A percentile compares a stretch with the other conserved stretches of the same genome.
Conservation (phyloP, 1,284 basidiomycete species). For the Hemileia vastatrix region DNA sequence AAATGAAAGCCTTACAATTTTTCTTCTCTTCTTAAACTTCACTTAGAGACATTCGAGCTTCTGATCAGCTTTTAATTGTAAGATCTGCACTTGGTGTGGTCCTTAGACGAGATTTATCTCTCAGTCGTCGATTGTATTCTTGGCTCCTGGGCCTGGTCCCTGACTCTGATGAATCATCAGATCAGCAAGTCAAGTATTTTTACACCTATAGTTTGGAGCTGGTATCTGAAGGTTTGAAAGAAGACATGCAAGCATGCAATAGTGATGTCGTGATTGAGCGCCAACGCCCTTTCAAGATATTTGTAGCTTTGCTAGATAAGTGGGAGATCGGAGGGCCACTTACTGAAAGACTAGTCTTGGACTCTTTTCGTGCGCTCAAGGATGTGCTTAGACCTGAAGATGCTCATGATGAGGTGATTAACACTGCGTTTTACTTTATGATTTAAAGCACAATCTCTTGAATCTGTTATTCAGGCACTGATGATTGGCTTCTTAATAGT, state of each 20-base stretch:
- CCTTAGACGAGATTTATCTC: constrained; percentile 77
- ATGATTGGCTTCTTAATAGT: constrained; percentile 51
- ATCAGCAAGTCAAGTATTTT: constrained; percentile 63
- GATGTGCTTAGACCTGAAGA: constrained; percentile 52
- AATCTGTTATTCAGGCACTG: too few relatives aligned
- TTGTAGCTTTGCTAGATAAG: constrained; percentile 87
- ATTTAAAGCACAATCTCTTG: background rate
- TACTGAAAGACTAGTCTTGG: constrained; percentile 66
- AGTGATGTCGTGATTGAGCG: constrained; percentile 51
- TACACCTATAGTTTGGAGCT: constrained; percentile 59
- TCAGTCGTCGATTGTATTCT: constrained; percentile 82
- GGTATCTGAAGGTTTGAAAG: constrained; percentile 55
- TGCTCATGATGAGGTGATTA: constrained; percentile 57
- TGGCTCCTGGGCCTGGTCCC: constrained; percentile 67
- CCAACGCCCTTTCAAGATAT: constrained; percentile 79
- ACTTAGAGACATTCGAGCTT: constrained; percentile 24
- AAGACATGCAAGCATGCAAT: constrained; percentile 15
- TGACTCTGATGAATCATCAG: constrained; percentile 58
- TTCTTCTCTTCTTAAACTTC: background rate
- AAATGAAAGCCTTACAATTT: background rate
- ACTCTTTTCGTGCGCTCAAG: constrained; percentile 64
- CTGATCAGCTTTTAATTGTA: constrained; percentile 34
- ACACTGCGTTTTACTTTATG: background rate
- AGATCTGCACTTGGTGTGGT: constrained; percentile 53
- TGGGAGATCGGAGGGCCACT: constrained; percentile 84